These are phyloP conservation scores for Iodosphaeria phyllophila DNA, from an alignment of 2,329 filamentous ascomycete genomes.

Conservation along the genomic window DNA sequence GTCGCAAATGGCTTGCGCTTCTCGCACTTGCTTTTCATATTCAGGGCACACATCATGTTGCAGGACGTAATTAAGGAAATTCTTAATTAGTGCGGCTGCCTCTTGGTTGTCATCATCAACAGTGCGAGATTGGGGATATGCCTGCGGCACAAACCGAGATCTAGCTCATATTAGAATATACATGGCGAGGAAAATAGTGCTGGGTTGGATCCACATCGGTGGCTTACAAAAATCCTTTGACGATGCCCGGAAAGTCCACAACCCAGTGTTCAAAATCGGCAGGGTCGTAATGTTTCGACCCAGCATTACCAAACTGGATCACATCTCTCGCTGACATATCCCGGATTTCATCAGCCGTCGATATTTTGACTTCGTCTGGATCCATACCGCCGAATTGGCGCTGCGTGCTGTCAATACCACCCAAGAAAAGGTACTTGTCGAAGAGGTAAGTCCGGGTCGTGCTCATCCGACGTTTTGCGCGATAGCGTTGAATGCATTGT, in stretches of 20 bases:
- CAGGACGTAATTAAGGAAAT: conserved; percentile 77
- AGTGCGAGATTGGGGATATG: conserved; percentile 31
- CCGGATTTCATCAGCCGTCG: conserved; percentile 46
- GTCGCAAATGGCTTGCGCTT: conserved; percentile 48
- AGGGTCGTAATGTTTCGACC: conserved; percentile 29
- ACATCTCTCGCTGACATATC: conserved; percentile 43
- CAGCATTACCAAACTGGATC: conserved; percentile 26
- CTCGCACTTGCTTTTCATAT: conserved; percentile 45
- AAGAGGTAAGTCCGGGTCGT: conserved; percentile 45
- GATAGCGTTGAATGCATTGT: conserved; percentile 66
- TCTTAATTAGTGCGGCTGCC: conserved; percentile 51
- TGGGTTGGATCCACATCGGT: too few relatives aligned
- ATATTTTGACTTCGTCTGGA: conserved; percentile 27
- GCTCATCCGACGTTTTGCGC: conserved; percentile 56
- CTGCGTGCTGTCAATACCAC: conserved; percentile 48
- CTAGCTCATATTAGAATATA: conserved; percentile 12
- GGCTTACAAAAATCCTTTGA: conserved; percentile 58
- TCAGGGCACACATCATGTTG: conserved; percentile 78
- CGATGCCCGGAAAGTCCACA: conserved; percentile 66
- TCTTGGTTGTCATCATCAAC: conserved; percentile 31
- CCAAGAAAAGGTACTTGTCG: conserved; percentile 63
- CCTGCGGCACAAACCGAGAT: conserved; percentile 34
- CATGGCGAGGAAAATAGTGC: not conserved
- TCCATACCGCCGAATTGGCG: conserved; percentile 43
- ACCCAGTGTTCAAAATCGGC: conserved; percentile 38